These are phyloP conservation scores for Ophryocystis elektroscirrha DNA, from an alignment of 169 alveolate genomes.

Conservation along the genomic window DNA sequence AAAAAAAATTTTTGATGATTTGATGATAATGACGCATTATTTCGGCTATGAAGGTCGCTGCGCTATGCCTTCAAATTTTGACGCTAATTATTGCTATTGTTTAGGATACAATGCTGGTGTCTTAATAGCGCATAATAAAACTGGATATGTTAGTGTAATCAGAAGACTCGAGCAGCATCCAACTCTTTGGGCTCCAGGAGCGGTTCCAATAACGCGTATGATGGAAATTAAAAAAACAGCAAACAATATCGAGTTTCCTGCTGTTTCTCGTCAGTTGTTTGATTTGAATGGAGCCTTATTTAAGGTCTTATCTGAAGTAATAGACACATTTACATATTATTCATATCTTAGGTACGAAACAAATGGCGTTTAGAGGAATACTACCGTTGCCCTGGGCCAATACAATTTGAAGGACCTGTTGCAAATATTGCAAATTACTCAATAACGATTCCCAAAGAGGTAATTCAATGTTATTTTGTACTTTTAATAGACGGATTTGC, in stretches of 20 bases:
- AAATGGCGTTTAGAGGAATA: conserved; percentile 70
- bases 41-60: conserved; percentile 98
- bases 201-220: conserved; percentile 44
- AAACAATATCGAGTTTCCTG: conserved; percentile 52
- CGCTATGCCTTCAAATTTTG: conserved; percentile 85
- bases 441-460: no score
- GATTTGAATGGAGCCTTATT: conserved; percentile 70
- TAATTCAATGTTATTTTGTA: no score
- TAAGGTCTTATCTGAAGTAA: conserved; percentile 47
- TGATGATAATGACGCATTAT: conserved; percentile 56
- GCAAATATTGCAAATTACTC: conserved; percentile 28
- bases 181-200: conserved; percentile 30
- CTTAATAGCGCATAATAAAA: conserved; percentile 51
- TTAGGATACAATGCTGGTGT: conserved; percentile 74
- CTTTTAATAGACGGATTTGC: neutral
- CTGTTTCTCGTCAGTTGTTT: conserved; percentile 68
- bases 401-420: conserved; percentile 62
- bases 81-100: conserved; percentile 85
- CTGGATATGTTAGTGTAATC: conserved; percentile 79
- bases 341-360: conserved; percentile 47
- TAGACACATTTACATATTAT: neutral
- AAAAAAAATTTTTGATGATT: conserved; percentile 5
- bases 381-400: conserved; percentile 83
- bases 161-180: conserved; percentile 49
- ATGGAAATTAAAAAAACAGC: conserved; percentile 36